Percentiles rank a stretch among this genome's conserved stretches.
These are phyloP conservation scores for Candida parachauliodes DNA, from an alignment of 805 yeast species.

Conservation along the genomic window DNA sequence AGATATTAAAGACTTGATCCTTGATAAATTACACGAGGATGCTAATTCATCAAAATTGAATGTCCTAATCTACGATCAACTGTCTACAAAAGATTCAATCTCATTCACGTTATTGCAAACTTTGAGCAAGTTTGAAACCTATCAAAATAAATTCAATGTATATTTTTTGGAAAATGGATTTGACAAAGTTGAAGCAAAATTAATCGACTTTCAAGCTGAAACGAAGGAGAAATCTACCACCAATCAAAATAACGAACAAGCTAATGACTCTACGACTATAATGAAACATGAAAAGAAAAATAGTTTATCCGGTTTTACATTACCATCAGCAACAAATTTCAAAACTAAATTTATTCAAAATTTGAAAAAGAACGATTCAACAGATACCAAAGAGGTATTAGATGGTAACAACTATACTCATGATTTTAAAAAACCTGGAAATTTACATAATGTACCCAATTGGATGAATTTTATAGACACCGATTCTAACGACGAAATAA, in stretches of 20 bases:
- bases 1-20: constrained; percentile 11
- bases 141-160: constrained; percentile 16
- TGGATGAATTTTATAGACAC: constrained; percentile 30
- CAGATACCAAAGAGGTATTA: background rate
- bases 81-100: constrained; percentile 14
- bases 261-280: background rate
- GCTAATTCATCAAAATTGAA: constrained; percentile 15
- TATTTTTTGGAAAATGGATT: constrained; percentile 28
- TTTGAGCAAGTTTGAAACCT: constrained; percentile 17
- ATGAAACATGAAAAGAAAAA: constrained; percentile 1
- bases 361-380: constrained; percentile 26
- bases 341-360: constrained; percentile 33
- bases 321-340: constrained; percentile 39
- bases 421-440: constrained; percentile 21
- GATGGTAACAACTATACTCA: constrained; percentile 12
- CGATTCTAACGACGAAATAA: constrained; percentile 17
- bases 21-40: constrained; percentile 16
- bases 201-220: background rate
- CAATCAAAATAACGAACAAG: background rate
- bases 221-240: background rate
- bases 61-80: constrained; percentile 33
- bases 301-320: constrained; percentile 36
- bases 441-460: constrained; percentile 20
- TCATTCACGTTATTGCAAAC: constrained; percentile 28
- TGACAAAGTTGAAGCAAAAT: background rate